phyloP scores from a whole-genome alignment of 2,329 filamentous ascomycete species.

The Thelonectria olida region DNA sequence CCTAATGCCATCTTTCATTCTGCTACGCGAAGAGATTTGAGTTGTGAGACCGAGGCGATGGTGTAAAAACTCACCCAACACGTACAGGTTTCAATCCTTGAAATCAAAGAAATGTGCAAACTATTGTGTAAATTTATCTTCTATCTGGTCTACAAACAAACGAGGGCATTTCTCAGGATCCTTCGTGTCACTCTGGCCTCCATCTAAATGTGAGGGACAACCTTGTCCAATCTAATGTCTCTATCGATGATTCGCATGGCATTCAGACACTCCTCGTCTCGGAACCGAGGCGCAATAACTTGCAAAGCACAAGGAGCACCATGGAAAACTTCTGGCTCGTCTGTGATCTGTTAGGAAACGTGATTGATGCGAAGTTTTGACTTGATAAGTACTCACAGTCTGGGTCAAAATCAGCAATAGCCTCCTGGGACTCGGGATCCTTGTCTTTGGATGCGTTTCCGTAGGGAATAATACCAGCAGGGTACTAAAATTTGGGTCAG shows the following conservation, averaged over 20 bases:
- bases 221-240: conserved; percentile 2
- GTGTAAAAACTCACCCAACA: no score
- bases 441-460: conserved; percentile 27
- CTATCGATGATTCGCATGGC: conserved; percentile 33
- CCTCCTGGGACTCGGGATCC: conserved; percentile 22
- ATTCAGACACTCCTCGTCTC: conserved; percentile 34
- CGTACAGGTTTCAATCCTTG: no score
- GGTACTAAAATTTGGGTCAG: conserved; percentile 21
- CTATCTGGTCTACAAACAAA: background rate
- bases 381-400: conserved; percentile 24
- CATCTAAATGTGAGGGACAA: background rate
- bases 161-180: background rate
- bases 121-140: background rate
- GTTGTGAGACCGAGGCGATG: background rate
- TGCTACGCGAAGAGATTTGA: background rate
- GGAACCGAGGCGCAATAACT: conserved; percentile 28
- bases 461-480: conserved; percentile 33
- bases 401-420: conserved; percentile 26
- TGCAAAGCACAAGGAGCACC: conserved; percentile 32
- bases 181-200: background rate
- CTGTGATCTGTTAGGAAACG: background rate
- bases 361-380: fast-evolving
- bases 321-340: conserved; percentile 25
- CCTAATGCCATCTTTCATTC: background rate
- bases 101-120: no score